phyloP scores from a whole-genome alignment of 2,329 filamentous ascomycete species.

The Verticillium nubilum region DNA sequence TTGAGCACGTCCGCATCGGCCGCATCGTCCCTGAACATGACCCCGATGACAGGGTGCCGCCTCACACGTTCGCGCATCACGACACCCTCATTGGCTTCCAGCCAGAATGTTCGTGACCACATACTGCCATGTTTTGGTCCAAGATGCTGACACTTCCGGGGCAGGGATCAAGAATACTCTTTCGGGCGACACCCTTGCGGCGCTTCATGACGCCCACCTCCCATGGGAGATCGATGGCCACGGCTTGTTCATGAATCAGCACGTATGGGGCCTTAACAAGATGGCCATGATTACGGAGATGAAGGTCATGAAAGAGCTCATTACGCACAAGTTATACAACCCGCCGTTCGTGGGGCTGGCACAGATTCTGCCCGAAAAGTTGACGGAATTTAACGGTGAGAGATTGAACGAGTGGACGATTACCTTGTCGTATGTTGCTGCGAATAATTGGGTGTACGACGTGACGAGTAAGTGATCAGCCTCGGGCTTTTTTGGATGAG shows the following conservation, averaged over 20 bases:
- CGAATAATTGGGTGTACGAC: constrained; percentile 7
- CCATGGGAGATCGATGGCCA: neutral
- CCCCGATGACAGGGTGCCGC: neutral
- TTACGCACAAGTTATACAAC: neutral
- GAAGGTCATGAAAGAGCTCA: neutral
- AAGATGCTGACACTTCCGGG: neutral
- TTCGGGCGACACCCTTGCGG: neutral
- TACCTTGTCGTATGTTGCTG: neutral
- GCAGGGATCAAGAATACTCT: neutral
- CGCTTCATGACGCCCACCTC: neutral
- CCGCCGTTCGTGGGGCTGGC: neutral
- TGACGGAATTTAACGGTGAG: neutral
- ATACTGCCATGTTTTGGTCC: neutral
- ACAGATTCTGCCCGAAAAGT: neutral
- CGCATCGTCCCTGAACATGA: neutral
- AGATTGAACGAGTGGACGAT: neutral
- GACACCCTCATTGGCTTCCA: neutral
- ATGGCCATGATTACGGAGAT: neutral
- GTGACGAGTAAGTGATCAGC: constrained; percentile 12
- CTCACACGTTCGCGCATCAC: constrained; percentile 2
- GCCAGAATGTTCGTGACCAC: neutral
- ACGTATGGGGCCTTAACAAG: neutral
- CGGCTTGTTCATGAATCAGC: neutral
- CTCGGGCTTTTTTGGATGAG: too few relatives aligned
- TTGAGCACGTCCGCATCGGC: constrained; percentile 3